Evolutionary conservation across 2,329 filamentous ascomycete species (phyloP).

Genomic region (Arthrobotrys iridis): DNA sequence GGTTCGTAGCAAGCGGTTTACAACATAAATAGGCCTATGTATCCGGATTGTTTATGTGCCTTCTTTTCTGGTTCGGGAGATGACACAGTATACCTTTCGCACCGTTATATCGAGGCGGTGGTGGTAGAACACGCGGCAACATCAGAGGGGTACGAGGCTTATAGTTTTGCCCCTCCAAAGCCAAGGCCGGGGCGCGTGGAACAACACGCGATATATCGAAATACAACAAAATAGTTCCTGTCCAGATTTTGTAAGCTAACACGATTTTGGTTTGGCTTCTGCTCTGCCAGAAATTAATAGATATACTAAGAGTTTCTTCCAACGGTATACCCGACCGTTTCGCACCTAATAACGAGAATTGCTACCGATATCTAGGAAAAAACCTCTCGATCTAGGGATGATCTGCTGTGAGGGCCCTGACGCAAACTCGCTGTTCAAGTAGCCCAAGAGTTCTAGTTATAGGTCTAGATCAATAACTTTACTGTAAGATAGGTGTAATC

Average conservation of each 20-base stretch:
- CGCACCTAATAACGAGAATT: no score
- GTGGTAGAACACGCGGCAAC: conserved; percentile 18
- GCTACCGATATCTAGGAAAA: no score
- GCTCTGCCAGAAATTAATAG: no score
- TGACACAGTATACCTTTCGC: conserved; percentile 34
- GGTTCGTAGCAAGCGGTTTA: not conserved
- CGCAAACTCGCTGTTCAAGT: no score
- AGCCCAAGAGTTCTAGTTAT: no score
- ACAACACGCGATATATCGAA: not conserved
- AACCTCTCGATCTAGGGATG: no score
- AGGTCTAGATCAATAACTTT: no score
- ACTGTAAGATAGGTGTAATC: no score
- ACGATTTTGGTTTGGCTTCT: no score
- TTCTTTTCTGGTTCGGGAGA: not conserved
- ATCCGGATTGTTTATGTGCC: not conserved
- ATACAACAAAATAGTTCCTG: conserved; percentile 5
- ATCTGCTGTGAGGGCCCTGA: no score
- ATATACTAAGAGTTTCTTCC: not conserved
- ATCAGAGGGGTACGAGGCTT: conserved; percentile 17
- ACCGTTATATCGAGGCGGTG: not conserved
- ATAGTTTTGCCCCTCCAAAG: conserved; percentile 12
- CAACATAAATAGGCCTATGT: not conserved
- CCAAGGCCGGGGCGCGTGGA: not conserved
- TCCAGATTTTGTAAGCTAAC: not conserved
- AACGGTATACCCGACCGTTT: no score